Base-by-base conservation (phyloP, 2,329 filamentous ascomycete species). In the Xenosphaeropsis pyriputrescens region DNA sequence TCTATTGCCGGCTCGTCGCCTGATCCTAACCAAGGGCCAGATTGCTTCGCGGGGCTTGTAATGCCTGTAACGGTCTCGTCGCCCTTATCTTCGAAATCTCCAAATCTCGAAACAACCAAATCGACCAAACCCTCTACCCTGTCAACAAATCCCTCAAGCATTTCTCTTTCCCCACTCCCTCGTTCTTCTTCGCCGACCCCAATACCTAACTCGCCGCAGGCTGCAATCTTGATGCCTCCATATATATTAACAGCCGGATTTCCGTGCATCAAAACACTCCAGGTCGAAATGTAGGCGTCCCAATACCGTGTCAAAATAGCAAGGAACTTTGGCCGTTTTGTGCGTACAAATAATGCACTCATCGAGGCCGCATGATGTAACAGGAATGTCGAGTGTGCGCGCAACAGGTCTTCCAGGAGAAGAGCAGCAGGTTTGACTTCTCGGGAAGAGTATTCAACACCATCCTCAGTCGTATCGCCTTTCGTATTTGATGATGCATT, bases 101-200 rank as follows among this genome's bases (percentile, higher is more conserved):
- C 89, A 56, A 93, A 96, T 47, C 82, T 79, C 32, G 84, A 86
- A 3, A 95, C 86, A 32, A 95, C 66, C 35, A 96, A 58, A 57
- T 98, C 91, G 5, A 93, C 72, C 30, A 98, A 66, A 1, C 91
- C 91, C 37, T 91, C 79, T 17, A 85, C 83, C 39, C 83, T 69
- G 8, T 68, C 70, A 2, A 85, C 75, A 43, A 94, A 75, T n/a
- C 85, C 85, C 57, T 96, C 89, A 2, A 98, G 64, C 0, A 96
- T 89, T 49, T 93, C 89, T 49, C 89, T 70, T 61, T 96, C 89
- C 22, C 86, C 86, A 54, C 89, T 95, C 4, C 89, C 89, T 56
- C 86, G 80, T 39, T 95, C 85, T 61, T 96, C 91, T 56, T 96
- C 91, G 14, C 91, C 91, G 1, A 96, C 91, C 0, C 91, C 91